Base-by-base conservation (phyloP, 2,329 filamentous ascomycete species). In the Fusarium secorum region DNA sequence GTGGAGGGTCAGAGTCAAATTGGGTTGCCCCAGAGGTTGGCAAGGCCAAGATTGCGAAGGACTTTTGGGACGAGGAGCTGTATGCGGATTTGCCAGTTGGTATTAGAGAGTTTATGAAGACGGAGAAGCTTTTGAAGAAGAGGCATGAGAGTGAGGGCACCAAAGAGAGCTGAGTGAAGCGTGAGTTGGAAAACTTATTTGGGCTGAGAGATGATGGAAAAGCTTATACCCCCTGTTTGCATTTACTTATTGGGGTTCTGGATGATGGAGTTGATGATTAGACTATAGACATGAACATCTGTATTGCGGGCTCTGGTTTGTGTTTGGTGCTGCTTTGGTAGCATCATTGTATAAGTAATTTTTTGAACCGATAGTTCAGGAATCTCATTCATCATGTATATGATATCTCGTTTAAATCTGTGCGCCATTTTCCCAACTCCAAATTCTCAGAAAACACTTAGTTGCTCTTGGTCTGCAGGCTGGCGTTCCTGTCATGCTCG, bases 101-200 rank as follows among this genome's bases (percentile, higher is more conserved):
- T 0, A 98, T 99, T 72, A 86, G 93, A 68, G 95, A 97, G 80
- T 99, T 99, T 77, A 98, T 99, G 95, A 94, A 92, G 84, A 94
- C 91, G 66, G 96, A 99, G 84, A 98, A 98, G 87, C 91, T 85
- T 79, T 81, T 99, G 66, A 95, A 93, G 81, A 86, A 93, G 80
- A 91, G 89, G 80, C 93, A 95, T 78, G 80, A 83, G 75, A 82
- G 84, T 55, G 88, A 90, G 60, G 84, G 86, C n/a, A 84, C 82
- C 4, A 55, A 78, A n/a, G 83, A 84, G 3, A 82, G 81, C n/a
- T 85, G 30, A 60, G 55, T 2, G 11, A 38, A 46, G 49, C 1
- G 22, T 30, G 18, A 18, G 14, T 22, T 22, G 11, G n/a, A 32
- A 45, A 4, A 18, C n/a, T 26, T 28, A 22, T 7, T 11, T 20